Conservation (phyloP, 1,139 yeast species). For the Yamadazyma jaroonii region DNA sequence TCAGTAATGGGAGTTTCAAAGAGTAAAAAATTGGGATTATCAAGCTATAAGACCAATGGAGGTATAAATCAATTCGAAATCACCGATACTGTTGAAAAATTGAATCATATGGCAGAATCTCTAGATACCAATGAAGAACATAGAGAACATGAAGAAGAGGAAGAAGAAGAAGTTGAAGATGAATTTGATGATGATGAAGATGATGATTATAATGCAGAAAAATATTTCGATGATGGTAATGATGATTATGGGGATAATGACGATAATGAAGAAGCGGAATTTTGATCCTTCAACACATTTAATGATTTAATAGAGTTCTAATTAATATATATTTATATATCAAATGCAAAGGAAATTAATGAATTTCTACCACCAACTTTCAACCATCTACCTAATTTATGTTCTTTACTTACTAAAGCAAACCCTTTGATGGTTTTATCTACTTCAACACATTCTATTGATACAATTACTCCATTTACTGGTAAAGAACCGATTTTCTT, state of each 20-base stretch:
- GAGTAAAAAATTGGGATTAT: conserved; percentile 50
- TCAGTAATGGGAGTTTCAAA: conserved; percentile 68
- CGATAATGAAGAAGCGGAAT: conserved; percentile 78
- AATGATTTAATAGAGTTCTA: too few species aligned
- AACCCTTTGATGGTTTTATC: conserved; percentile 52
- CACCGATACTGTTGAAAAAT: conserved; percentile 42
- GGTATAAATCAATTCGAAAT: conserved; percentile 30
- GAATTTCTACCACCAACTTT: conserved; percentile 42
- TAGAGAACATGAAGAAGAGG: conserved; percentile 39
- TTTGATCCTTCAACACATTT: too few species aligned
- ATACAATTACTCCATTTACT: conserved; percentile 71
- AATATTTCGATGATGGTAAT: conserved; percentile 67
- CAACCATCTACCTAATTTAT: conserved; percentile 83
- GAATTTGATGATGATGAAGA: conserved; percentile 59
- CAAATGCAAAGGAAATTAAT: conserved; percentile 35
- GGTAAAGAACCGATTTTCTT: conserved; percentile 52
- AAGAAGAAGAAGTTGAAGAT: conserved; percentile 36
- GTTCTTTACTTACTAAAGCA: conserved; percentile 79
- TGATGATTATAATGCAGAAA: conserved; percentile 56
- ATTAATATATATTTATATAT: not conserved
- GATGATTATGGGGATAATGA: conserved; percentile 76
- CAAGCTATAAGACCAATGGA: conserved; percentile 46
- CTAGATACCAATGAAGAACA: conserved; percentile 43
- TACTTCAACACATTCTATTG: conserved; percentile 62
- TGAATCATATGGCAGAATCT: conserved; percentile 60